Evolutionary conservation across 2,329 filamentous ascomycete species (phyloP).

Genomic region (Cladosporium sp.): DNA sequence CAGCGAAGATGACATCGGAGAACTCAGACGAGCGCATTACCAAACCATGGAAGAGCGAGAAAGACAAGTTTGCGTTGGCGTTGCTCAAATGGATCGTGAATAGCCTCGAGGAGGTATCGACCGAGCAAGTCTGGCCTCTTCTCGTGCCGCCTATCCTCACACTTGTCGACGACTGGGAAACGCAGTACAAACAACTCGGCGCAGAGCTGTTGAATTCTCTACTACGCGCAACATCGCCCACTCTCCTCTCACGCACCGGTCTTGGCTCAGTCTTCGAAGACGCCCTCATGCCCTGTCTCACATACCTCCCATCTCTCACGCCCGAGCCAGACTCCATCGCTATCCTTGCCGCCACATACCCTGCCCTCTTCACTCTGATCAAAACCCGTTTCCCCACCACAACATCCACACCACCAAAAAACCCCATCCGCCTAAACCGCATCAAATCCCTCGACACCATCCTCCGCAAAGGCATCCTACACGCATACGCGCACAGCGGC

Average conservation of each 20-base stretch:
- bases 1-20: constrained; percentile 37
- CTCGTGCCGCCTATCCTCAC: constrained; percentile 69
- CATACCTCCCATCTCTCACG: constrained; percentile 75
- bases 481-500: constrained; percentile 56
- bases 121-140: constrained; percentile 64
- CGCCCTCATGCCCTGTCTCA: constrained; percentile 69
- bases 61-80: constrained; percentile 52
- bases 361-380: constrained; percentile 62
- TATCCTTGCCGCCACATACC: constrained; percentile 66
- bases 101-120: constrained; percentile 50
- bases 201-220: constrained; percentile 57
- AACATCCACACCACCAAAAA: constrained; percentile 10
- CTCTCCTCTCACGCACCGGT: constrained; percentile 61
- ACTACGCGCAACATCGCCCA: constrained; percentile 54
- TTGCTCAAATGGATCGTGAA: constrained; percentile 63
- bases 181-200: constrained; percentile 55
- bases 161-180: constrained; percentile 64
- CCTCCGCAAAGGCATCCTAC: constrained; percentile 44
- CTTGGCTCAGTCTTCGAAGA: constrained; percentile 69
- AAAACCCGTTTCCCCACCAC: constrained; percentile 41
- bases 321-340: constrained; percentile 67
- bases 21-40: constrained; percentile 41
- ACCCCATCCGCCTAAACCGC: constrained; percentile 37
- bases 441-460: constrained; percentile 46
- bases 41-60: constrained; percentile 63